A percentile compares a stretch with the other conserved stretches of the same genome.
These are phyloP conservation scores for Coniella lustricola DNA, from an alignment of 2,329 filamentous ascomycete genomes.

Conservation along the genomic window DNA sequence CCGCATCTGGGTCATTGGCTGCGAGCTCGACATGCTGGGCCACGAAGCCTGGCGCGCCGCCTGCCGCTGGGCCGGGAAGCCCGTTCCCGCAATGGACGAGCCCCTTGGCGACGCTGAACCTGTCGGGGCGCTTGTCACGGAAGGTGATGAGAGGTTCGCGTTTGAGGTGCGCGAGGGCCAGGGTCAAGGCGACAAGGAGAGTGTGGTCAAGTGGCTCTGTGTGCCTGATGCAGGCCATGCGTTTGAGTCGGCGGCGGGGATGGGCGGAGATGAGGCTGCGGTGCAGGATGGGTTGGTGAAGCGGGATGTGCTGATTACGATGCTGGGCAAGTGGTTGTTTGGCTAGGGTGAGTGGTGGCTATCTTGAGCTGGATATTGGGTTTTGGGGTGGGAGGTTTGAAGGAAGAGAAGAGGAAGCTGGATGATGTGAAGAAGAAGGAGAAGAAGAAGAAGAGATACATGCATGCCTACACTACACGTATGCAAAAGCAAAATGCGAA, in stretches of 20 bases:
- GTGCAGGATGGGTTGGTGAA: conserved; percentile 20
- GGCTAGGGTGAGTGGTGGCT: not conserved
- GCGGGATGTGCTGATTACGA: conserved; percentile 18
- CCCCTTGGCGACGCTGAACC: conserved; percentile 25
- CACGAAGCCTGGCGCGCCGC: conserved; percentile 34
- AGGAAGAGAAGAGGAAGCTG: no score
- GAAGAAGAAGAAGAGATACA: no score
- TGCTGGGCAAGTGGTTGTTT: conserved; percentile 13
- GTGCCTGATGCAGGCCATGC: conserved; percentile 26
- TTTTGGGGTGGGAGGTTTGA: not conserved
- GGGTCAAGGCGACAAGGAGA: no score
- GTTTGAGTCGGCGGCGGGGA: conserved; percentile 21
- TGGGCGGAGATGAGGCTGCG: conserved; percentile 18
- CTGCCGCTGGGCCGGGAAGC: conserved; percentile 27
- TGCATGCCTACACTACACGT: no score
- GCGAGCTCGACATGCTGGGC: conserved; percentile 40
- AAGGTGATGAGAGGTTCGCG: conserved; percentile 24
- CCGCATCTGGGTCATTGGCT: conserved; percentile 35
- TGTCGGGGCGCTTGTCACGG: conserved; percentile 15
- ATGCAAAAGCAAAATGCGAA: no score
- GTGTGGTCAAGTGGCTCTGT: conserved; percentile 24
- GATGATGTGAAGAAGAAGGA: no score
- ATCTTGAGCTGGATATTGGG: not conserved
- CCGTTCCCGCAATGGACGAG: conserved; percentile 22
- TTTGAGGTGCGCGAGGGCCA: conserved; percentile 21